A percentile compares a stretch with the other conserved stretches of the same genome.
Evolutionary conservation across 1,139 yeast species (phyloP).

Genomic region (Hanseniaspora uvarum): DNA sequence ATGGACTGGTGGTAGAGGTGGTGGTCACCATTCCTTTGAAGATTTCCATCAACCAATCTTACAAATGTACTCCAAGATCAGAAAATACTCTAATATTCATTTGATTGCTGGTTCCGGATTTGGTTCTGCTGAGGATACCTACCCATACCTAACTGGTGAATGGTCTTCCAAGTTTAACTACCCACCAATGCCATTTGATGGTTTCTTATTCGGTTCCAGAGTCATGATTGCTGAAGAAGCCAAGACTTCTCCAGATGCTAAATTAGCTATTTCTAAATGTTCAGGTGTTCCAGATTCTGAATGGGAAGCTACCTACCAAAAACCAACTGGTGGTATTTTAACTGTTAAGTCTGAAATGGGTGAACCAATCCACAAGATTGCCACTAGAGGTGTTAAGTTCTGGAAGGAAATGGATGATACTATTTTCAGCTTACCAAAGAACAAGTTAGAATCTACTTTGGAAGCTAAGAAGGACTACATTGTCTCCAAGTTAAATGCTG

Average conservation of each 20-base stretch:
- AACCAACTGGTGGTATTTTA: constrained; percentile 91
- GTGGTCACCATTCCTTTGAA: constrained; percentile 98
- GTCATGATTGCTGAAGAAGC: constrained; percentile 98
- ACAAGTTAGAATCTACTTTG: constrained; percentile 73
- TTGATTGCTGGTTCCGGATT: constrained; percentile 97
- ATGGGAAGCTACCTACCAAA: constrained; percentile 93
- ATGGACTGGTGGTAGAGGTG: constrained; percentile 99
- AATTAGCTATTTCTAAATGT: constrained; percentile 80
- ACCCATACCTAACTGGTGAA: constrained; percentile 92
- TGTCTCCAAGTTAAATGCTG: constrained; percentile 75
- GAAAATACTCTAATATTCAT: constrained; percentile 81
- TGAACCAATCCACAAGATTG: constrained; percentile 96
- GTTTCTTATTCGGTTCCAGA: constrained; percentile 90
- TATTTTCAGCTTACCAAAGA: constrained; percentile 80
- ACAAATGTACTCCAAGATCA: constrained; percentile 89
- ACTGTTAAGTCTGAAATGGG: constrained; percentile 99
- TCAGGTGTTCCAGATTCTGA: constrained; percentile 76
- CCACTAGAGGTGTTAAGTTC: constrained; percentile 92
- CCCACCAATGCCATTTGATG: constrained; percentile 99
- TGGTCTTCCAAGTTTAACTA: constrained; percentile 80
- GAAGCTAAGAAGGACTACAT: constrained; percentile 77
- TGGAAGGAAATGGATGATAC: constrained; percentile 97
- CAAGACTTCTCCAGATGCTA: constrained; percentile 85
- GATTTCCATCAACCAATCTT: constrained; percentile 96
- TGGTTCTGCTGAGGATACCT: constrained; percentile 92